Percentiles rank a stretch among this genome's conserved stretches.
phyloP scores from a whole-genome alignment of 176 grass and related monocot species.

The Eleusine indica region DNA sequence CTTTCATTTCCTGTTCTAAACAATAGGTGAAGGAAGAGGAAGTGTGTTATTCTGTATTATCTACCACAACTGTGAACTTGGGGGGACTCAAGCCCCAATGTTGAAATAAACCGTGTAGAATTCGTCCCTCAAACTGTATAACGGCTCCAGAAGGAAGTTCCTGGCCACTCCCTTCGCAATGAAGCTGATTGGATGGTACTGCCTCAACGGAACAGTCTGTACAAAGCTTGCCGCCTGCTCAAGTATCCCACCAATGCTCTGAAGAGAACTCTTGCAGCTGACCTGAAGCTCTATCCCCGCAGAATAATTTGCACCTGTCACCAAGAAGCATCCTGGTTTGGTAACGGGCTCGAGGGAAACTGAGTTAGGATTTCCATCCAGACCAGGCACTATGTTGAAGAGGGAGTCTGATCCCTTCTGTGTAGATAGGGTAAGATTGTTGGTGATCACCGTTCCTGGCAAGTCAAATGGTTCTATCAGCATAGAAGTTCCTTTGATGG shows the following conservation, averaged over 20 bases:
- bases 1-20: slow-evolving; percentile 21
- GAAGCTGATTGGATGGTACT: slow-evolving; percentile 77
- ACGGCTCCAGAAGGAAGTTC: slow-evolving; percentile 81
- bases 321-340: slow-evolving; percentile 57
- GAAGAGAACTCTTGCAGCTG: slow-evolving; percentile 50
- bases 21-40: slow-evolving; percentile 11
- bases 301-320: slow-evolving; percentile 35
- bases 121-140: slow-evolving; percentile 78
- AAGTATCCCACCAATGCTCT: slow-evolving; percentile 46
- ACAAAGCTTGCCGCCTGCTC: slow-evolving; percentile 68
- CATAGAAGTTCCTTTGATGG: slow-evolving; percentile 24
- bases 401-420: slow-evolving; percentile 41
- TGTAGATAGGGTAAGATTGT: slow-evolving; percentile 59
- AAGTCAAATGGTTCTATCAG: slow-evolving; percentile 85
- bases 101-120: slow-evolving; percentile 90
- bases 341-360: slow-evolving; percentile 50
- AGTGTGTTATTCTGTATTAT: slow-evolving; percentile 29
- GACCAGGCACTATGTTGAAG: slow-evolving; percentile 64
- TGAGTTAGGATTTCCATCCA: slow-evolving; percentile 45
- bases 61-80: slow-evolving; percentile 20
- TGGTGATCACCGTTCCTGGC: slow-evolving; percentile 75
- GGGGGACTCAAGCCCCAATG: slow-evolving; percentile 49
- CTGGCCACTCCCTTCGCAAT: slow-evolving; percentile 60
- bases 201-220: slow-evolving; percentile 47
- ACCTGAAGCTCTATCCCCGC: slow-evolving; percentile 42